Evolutionary conservation across 176 grass and related monocot genomes (phyloP).

Genomic region (Alopecurus myosuroides): DNA sequence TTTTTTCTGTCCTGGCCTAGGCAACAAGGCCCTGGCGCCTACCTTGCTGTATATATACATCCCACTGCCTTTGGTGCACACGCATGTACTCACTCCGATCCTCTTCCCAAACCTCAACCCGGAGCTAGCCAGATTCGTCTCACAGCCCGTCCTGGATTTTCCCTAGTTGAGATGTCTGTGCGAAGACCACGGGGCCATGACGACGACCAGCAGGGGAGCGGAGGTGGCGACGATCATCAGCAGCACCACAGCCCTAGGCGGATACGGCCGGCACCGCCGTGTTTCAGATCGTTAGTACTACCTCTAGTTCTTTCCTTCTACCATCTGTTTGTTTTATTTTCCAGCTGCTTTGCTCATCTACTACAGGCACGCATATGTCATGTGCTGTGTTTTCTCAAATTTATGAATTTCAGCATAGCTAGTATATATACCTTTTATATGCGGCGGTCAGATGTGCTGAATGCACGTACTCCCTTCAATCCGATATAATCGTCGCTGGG

Average conservation of each 20-base stretch:
- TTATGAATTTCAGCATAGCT: background rate
- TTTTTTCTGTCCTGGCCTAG: no score
- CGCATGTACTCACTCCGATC: background rate
- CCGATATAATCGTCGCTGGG: no score
- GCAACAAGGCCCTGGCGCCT: no score
- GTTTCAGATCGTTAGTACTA: constrained; percentile 21
- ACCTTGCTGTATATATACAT: background rate
- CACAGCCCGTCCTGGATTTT: background rate
- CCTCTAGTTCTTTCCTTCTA: background rate
- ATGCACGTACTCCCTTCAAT: no score
- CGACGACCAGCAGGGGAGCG: background rate
- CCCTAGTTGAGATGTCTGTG: background rate
- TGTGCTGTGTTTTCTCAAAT: background rate
- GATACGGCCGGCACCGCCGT: background rate
- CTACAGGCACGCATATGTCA: no score
- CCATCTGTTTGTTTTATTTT: no score
- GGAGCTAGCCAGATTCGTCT: background rate
- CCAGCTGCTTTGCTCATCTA: no score
- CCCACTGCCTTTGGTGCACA: background rate
- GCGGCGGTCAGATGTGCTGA: background rate
- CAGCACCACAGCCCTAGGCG: background rate
- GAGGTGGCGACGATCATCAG: background rate
- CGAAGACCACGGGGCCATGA: background rate
- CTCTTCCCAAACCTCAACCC: background rate
- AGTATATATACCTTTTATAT: background rate